Base-by-base conservation (phyloP, 2,329 filamentous ascomycete genomes). In the Neofusicoccum ribis region DNA sequence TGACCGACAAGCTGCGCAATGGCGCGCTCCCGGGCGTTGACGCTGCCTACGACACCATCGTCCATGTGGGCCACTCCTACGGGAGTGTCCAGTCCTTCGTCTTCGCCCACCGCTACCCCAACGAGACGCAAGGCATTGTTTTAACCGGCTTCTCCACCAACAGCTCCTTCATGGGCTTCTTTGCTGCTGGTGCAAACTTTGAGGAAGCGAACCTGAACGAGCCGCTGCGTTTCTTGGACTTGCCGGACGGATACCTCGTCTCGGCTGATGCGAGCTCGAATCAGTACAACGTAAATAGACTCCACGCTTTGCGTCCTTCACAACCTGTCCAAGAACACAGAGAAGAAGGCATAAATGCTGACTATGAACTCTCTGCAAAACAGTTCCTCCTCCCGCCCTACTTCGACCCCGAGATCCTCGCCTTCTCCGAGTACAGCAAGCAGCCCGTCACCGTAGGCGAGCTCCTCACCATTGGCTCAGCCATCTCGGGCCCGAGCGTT, bases 41-140 rank as follows among this genome's bases (percentile, higher is more conserved):
- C 34, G 68, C 73, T 52, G 68, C 49, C 20, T 81, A 78, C 69
- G 61, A 75, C 8, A 80, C 84, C 70, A 76, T 86, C 27, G 78
- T 87, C 8, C 87, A 90, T 72, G 80, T 88, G 15, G 88, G 88
- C 12, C 87, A 90, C 77, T 87, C 84, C 0, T 90, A 88, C 69
- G 88, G 88, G 37, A 87, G 86, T 0, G 76, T 82, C 5, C 84
- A 86, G 69, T 84, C 82, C 2, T 88, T 86, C 74, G 81, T 77
- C 54, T 78, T 90, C 20, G 82, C 84, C 7, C 80, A 80, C 52
- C 72, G 78, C 65, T 78, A 86, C 69, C 86, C 86, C 0, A 71
- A 80, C 63, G 76, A 85, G 65, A 86, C 83, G 43, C 83, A 89
- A 67, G 86, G 82, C 44, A 79, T 89, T 46, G 75, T 88, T 60